Evolutionary conservation across 306 rosid species (phyloP).

Genomic region (Castanospermum australe): DNA sequence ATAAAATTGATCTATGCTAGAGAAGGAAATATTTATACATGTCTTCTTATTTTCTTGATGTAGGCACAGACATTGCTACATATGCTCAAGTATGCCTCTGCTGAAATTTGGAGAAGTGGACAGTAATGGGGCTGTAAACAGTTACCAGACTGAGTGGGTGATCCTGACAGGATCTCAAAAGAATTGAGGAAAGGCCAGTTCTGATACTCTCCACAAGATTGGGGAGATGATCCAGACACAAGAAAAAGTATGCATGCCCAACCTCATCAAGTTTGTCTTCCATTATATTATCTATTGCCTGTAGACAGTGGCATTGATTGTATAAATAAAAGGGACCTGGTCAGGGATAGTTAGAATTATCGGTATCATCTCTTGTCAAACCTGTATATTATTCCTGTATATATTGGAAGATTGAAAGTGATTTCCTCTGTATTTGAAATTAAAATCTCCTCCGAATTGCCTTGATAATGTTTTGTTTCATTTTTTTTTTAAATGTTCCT

Average conservation of each 20-base stretch:
- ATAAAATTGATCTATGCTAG: constrained; percentile 1
- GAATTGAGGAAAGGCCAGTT: neutral
- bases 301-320: constrained; percentile 20
- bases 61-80: constrained; percentile 21
- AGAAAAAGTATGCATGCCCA: neutral
- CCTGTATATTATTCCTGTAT: neutral
- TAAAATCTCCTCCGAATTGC: neutral
- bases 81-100: neutral
- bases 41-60: constrained; percentile 6
- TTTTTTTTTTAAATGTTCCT: neutral
- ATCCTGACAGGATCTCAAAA: neutral
- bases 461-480: neutral
- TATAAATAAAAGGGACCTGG: neutral
- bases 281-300: neutral
- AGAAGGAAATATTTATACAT: constrained; percentile 34
- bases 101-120: constrained; percentile 19
- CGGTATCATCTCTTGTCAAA: neutral
- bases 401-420: constrained; percentile 8
- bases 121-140: neutral
- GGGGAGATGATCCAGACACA: neutral
- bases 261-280: neutral
- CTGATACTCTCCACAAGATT: neutral
- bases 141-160: neutral
- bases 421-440: neutral
- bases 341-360: neutral